These are phyloP conservation scores for Candida koratica DNA, from an alignment of 805 yeast species.

Conservation along the genomic window DNA sequence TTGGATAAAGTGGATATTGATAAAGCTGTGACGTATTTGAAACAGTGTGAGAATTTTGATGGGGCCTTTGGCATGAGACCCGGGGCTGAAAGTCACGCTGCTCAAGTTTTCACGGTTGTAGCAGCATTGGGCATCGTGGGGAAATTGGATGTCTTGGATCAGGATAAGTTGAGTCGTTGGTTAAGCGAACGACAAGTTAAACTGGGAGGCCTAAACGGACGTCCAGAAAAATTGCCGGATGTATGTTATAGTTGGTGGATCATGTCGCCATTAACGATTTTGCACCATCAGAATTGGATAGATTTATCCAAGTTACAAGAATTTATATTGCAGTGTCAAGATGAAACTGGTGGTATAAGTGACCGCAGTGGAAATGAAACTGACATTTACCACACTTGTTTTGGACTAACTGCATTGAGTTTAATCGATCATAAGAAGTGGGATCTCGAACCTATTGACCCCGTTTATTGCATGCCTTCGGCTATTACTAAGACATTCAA, in stretches of 20 bases:
- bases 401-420: slow-evolving; percentile 86
- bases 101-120: slow-evolving; percentile 82
- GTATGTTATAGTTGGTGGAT: slow-evolving; percentile 99
- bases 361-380: slow-evolving; percentile 89
- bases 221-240: slow-evolving; percentile 94
- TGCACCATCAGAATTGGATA: slow-evolving; percentile 73
- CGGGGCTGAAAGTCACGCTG: slow-evolving; percentile 93
- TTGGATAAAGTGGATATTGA: slow-evolving; percentile 53
- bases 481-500: slow-evolving; percentile 32
- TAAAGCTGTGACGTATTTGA: slow-evolving; percentile 62
- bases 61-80: slow-evolving; percentile 95
- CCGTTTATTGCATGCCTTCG: slow-evolving; percentile 82
- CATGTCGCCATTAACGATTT: slow-evolving; percentile 64
- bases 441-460: slow-evolving; percentile 64
- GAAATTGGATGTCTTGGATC: slow-evolving; percentile 44
- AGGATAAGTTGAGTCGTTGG: slow-evolving; percentile 68
- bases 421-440: slow-evolving; percentile 53
- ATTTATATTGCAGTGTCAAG: slow-evolving; percentile 79
- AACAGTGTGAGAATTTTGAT: slow-evolving; percentile 80
- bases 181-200: slow-evolving; percentile 80
- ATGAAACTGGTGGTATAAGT: slow-evolving; percentile 83
- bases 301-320: slow-evolving; percentile 54
- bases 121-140: slow-evolving; percentile 73
- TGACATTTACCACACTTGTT: slow-evolving; percentile 89
- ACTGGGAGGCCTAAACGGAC: slow-evolving; percentile 90